Base-by-base conservation (phyloP, 148 eudicot species). In the Heliamphora exappendiculata region DNA sequence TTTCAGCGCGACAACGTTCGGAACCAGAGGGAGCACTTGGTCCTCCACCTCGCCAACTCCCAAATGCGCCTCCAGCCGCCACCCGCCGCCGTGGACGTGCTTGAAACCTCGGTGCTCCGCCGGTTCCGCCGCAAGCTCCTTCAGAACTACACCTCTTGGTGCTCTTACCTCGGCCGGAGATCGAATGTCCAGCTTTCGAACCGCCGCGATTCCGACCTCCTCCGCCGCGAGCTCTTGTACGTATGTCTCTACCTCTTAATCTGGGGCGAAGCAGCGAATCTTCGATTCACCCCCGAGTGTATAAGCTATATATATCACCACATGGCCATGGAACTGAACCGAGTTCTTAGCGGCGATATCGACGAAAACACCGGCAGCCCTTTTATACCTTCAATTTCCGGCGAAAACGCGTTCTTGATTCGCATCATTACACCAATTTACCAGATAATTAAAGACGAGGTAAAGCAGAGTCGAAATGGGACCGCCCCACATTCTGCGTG, bases 401-500 rank as follows among this genome's bases (percentile, higher is more conserved):
- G 87, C 4, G 90, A 90, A 33, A 86, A 82, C 28, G 88, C 85
- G 1, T 94, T 85, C 65, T 68, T 94, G 70, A 44, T 77, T 29
- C 39, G 73, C 11, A 89, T 94, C 36, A 85, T 94, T 24, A 82
- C 51, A 7, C 98, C 97, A 1, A 63, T 94, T 50, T 94, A 94
- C 53, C 62, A 75, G 2, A 81, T 77, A 0, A 78, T 94, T 24
- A 81, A 73, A 66, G 84, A 17, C 3, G 98, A 92, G 86, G 96
- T 89, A 0, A 86, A 28, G 36, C 78, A 82, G 42, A 89, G 98
- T 71, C 82, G 87, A 20, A 89, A 86, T 34, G 98, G 97, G 78
- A 87, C 85, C 41, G 89, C 86, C 70, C 98, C 97, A 0, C 98
- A 94, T 76, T 86, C 95, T 6, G 98, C 98, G 29, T 94, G 98